These are phyloP conservation scores for Micractinium conductrix DNA, from an alignment of 139 green algal species.

Conservation along the genomic window DNA sequence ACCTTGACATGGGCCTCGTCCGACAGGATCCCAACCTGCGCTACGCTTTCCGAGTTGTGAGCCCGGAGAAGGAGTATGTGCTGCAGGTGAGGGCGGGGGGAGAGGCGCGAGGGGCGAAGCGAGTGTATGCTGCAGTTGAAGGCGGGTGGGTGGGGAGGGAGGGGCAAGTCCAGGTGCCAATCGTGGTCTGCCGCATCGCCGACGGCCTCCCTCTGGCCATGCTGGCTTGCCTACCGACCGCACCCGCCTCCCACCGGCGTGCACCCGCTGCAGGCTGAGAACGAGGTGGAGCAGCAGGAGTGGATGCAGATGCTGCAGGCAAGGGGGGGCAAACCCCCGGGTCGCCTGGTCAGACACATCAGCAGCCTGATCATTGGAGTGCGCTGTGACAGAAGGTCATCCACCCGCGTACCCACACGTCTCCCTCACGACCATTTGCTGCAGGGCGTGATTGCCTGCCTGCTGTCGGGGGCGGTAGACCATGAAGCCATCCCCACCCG, in stretches of 20 bases:
- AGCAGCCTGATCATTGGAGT: no score
- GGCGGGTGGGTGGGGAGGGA: constrained; percentile 18
- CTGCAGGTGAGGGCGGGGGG: constrained; percentile 75
- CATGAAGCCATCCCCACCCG: constrained; percentile 21
- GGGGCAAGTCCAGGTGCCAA: not conserved
- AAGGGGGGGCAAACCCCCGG: not conserved
- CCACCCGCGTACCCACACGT: no score
- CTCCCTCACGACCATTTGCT: no score
- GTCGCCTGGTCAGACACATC: no score
- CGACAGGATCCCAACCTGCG: constrained; percentile 72
- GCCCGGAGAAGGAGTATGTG: constrained; percentile 73
- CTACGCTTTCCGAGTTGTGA: constrained; percentile 88
- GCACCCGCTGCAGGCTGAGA: no score
- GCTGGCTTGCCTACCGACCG: constrained; percentile 47
- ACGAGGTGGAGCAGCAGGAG: constrained; percentile 71
- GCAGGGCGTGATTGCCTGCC: constrained; percentile 56
- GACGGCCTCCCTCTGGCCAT: no score
- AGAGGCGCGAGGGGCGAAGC: constrained; percentile 72
- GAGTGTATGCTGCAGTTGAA: constrained; percentile 88
- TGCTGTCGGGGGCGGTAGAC: constrained; percentile 57
- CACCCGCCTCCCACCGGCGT: no score
- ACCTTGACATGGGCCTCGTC: no score
- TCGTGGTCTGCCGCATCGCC: not conserved
- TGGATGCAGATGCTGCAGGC: constrained; percentile 86
- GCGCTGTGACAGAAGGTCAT: no score